Evolutionary conservation across 148 eudicot genomes (phyloP).

Genomic region (Chenopodium suecicum): DNA sequence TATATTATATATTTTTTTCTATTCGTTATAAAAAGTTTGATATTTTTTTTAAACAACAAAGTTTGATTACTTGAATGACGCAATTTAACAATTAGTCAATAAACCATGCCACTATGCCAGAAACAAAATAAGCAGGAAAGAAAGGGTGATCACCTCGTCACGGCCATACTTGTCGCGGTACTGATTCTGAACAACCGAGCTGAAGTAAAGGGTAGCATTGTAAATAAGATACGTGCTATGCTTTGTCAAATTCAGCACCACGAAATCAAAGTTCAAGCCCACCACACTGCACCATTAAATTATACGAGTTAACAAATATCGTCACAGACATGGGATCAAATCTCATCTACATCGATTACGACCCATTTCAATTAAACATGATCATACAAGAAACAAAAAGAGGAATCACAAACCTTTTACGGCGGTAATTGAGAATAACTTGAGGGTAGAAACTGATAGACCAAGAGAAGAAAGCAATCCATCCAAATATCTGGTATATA

Average conservation of each 20-base stretch:
- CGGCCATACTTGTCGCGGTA: slow-evolving; percentile 66
- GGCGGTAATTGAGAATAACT: slow-evolving; percentile 62
- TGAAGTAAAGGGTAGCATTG: slow-evolving; percentile 84
- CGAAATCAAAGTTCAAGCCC: slow-evolving; percentile 82
- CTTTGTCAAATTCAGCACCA: slow-evolving; percentile 77
- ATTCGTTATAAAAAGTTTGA: too few species aligned
- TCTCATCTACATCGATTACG: too few species aligned
- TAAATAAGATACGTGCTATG: slow-evolving; percentile 73
- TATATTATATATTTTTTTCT: too few species aligned
- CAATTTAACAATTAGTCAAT: too few species aligned
- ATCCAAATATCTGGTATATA: slow-evolving; percentile 59
- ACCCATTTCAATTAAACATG: neutral
- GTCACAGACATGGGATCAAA: neutral
- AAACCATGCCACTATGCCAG: too few species aligned
- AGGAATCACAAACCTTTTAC: slow-evolving; percentile 58
- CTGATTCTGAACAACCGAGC: slow-evolving; percentile 66
- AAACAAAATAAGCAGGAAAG: too few species aligned
- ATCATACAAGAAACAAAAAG: too few species aligned
- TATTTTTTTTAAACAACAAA: too few species aligned
- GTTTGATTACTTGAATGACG: too few species aligned
- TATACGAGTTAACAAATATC: neutral
- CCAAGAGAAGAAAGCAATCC: slow-evolving; percentile 88
- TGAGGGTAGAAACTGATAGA: slow-evolving; percentile 87
- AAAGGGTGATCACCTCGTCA: slow-evolving; percentile 40
- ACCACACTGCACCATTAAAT: slow-evolving; percentile 55